Base-by-base conservation (phyloP, 1,284 basidiomycete species). In the Takashimella koratensis region DNA sequence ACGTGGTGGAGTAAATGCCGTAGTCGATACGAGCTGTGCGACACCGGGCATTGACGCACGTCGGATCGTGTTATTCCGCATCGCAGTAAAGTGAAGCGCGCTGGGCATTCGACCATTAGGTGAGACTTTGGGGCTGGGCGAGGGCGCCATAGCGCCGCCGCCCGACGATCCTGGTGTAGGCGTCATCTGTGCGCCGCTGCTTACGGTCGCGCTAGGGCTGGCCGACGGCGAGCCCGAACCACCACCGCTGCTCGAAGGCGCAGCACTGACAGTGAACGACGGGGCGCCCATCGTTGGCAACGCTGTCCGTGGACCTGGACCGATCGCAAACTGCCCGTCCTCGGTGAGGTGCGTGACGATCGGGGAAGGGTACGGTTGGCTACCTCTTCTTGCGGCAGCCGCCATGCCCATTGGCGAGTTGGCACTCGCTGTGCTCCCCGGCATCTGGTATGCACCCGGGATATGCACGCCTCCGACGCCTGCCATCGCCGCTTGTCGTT, bases 1-100 rank as follows among this genome's bases (percentile, higher is more conserved):
- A 5, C 72, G 54, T 3, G 72, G 72, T n/a, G 72, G 72, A 0
- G 69, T 71, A 50, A 74, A 73, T 1, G 71, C 67, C 10, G 61
- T 66, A 19, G 67, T 66, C 0, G 70, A 70, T 26, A 72, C 62
- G 21, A 72, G 59, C 57, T 71, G 70, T 3, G 67, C 60, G 1
- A 54, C 59, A 23, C 53, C 58, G 1, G 71, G 71, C 62, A 74
- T 66, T 41, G 65, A 68, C 2, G 71, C 59, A 30, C 72, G 50
- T 24, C 71, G 58, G 12, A 62, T 56, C 3, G 49, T 49, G 55
- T 73, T 73, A 54, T 74, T 74, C n/a, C 68, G 56, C 53, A 74
- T 66, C 1, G 71, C 71, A 0, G 70, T 62, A 42, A 71, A 59
- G 39, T 71, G 60, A 3, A 74, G 55, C 10, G 60, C 56, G 0